Base-by-base conservation (phyloP, 176 grass and related monocot genomes). In the Carex parvula region DNA sequence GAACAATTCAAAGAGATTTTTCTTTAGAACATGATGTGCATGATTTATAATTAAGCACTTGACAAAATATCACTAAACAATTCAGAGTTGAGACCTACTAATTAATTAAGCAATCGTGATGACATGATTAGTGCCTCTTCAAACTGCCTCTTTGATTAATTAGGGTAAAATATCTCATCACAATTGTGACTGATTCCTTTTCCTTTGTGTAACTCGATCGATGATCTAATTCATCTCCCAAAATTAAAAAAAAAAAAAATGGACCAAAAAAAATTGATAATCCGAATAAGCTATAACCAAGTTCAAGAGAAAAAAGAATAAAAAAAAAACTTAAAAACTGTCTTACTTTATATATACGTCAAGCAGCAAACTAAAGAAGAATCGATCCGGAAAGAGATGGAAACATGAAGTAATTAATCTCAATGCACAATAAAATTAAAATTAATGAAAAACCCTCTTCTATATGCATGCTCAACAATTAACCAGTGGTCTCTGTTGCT, bases 291-390 rank as follows among this genome's bases (percentile, higher is more conserved):
- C 44, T 50, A 62, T 65, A 54, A 83, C 24, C n/a, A 67, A 18
- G 46, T 83, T 83, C 3, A 67, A 55, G 3, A 21, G 79, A 24
- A 18, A 32, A 67, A 2, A 20, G 79, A 22, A 53, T 3, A 6
- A 65, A 42, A 26, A 82, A 29, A 76, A 55, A 30, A 12, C 21
- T 56, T 56, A 8, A 53, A 83, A 33, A 20, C 33, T 83, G 62
- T 54, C 60, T 83, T 83, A 76, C 9, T 50, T 50, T 76, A 83
- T 75, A 46, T 83, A 46, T 83, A 83, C 80, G 41, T 83, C 30
- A 33, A 83, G 14, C 16, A 83, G 41, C 33, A 83, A 83, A 83
- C 62, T 68, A 68, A 39, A 6, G 15, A 26, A 68, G 48, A 83
- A 56, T 26, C 26, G 26, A 26, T 50, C 50, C 12, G 26, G 53